Evolutionary conservation across 164 flowering plant genomes (phyloP).

Genomic region (Liquidambar formosana): DNA sequence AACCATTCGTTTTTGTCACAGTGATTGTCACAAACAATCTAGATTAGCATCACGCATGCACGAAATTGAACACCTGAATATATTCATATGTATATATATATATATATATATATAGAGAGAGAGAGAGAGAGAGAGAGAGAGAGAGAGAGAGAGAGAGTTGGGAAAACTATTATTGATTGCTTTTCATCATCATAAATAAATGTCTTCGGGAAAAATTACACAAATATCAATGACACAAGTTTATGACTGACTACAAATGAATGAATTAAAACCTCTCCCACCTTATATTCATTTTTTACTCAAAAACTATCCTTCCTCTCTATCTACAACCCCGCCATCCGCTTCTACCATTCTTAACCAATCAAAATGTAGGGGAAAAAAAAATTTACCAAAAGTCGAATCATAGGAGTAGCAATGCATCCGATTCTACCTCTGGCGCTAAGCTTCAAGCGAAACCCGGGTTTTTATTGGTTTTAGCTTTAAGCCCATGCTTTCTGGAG

Average conservation of each 20-base stretch:
- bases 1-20: no score
- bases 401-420: neutral
- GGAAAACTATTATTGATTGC: slow-evolving; percentile 20
- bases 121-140: no score
- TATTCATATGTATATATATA: no score
- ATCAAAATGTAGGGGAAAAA: slow-evolving; percentile 3
- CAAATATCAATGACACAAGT: slow-evolving; percentile 7
- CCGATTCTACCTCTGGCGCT: neutral
- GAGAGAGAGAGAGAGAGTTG: neutral
- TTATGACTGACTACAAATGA: slow-evolving; percentile 56
- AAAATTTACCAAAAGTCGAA: slow-evolving; percentile 10
- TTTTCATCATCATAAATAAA: slow-evolving; percentile 40
- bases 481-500: slow-evolving; percentile 97
- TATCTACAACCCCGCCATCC: slow-evolving; percentile 29
- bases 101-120: no score
- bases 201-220: slow-evolving; percentile 28
- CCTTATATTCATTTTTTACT: slow-evolving; percentile 20
- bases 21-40: no score
- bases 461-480: slow-evolving; percentile 94
- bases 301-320: slow-evolving; percentile 6
- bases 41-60: no score
- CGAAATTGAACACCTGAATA: no score
- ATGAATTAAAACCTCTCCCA: slow-evolving; percentile 29
- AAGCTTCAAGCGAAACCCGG: slow-evolving; percentile 38
- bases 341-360: neutral